These are phyloP conservation scores for Colletotrichum somersetense DNA, from an alignment of 2,329 filamentous ascomycete species.

Conservation along the genomic window DNA sequence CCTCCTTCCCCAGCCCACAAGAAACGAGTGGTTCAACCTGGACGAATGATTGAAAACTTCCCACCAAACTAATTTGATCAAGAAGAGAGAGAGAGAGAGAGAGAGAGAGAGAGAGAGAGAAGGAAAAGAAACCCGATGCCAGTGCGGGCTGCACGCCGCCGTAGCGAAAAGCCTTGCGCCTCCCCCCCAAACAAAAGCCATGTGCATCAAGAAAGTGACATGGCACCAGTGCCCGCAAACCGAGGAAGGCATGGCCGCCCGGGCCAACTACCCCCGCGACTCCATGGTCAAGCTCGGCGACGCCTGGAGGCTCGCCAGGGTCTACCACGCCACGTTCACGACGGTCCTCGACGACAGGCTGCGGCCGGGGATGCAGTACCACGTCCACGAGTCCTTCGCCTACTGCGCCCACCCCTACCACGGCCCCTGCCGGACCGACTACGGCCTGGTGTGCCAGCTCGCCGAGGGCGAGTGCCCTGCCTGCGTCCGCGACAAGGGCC, in stretches of 20 bases:
- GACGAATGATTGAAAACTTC: background rate
- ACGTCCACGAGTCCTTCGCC: slow-evolving; percentile 6
- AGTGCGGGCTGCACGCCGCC: background rate
- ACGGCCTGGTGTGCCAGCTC: background rate
- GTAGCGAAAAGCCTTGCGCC: background rate
- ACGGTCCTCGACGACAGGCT: background rate
- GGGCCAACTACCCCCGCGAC: background rate
- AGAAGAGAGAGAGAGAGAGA: background rate
- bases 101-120: background rate
- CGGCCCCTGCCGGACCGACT: background rate
- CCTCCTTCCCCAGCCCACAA: no score
- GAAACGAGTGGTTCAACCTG: background rate
- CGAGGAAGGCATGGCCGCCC: background rate
- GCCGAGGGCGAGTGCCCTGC: slow-evolving; percentile 7
- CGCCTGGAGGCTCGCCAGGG: slow-evolving; percentile 5
- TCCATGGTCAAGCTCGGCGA: slow-evolving; percentile 6
- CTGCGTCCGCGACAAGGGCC: background rate
- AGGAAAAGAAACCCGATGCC: background rate
- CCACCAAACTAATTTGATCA: background rate
- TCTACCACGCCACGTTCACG: background rate
- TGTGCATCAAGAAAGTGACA: slow-evolving; percentile 9
- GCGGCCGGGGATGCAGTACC: slow-evolving; percentile 1
- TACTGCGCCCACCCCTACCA: slow-evolving; percentile 16
- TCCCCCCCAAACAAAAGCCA: background rate
- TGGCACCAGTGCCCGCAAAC: slow-evolving; percentile 15